Base-by-base conservation (phyloP, 768 basidiomycete species). In the Tephrocybe sp. region DNA sequence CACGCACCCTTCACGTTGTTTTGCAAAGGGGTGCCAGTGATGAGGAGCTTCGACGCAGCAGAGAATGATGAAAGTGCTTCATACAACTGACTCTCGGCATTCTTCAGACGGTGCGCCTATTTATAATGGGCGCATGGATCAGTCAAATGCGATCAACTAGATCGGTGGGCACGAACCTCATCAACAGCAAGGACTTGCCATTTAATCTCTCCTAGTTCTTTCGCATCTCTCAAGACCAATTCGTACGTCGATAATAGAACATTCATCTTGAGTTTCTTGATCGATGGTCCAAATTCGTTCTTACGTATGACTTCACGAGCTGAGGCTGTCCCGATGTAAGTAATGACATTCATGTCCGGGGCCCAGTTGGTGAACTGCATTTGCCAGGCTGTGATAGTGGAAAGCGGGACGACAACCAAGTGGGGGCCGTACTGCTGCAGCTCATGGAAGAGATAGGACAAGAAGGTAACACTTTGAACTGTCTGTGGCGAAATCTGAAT, bases 351-450 rank as follows among this genome's bases (percentile, higher is more conserved):
- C 65, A 98, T 75, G 54, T 93, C 95, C 10, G 97, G 97, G 4
- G 95, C 92, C 97, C 97, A 99, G 14, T 84, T 77, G 36, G 82
- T 81, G 68, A 99, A 97, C 66, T 98, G 95, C 44, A 81, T 83
- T 71, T 98, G 94, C 97, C 97, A 99, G 11, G 97, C 96, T 2
- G 95, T 93, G 61, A 98, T 94, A 7, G 97, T 99, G 7, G 96
- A 98, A 7, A 98, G 79, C 3, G 97, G 97, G 20, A 99, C 97
- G 60, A 99, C 95, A 60, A 98, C 93, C 48, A 98, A 79, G 79
- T 94, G 97, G 5, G 97, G 97, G 0, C 97, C 97, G 67, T 90
- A 98, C 67, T 98, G 96, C 45, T 89, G 81, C 71, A 87, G 73
- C 59, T 90, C 81, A 66, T 98, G 93, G 76, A 90, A 97, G 41